Evolutionary conservation across 495 filamentous ascomycete species (phyloP), one percentile per base, ranked within the genome.

Genomic region (Hyaloscypha variabilis): DNA sequence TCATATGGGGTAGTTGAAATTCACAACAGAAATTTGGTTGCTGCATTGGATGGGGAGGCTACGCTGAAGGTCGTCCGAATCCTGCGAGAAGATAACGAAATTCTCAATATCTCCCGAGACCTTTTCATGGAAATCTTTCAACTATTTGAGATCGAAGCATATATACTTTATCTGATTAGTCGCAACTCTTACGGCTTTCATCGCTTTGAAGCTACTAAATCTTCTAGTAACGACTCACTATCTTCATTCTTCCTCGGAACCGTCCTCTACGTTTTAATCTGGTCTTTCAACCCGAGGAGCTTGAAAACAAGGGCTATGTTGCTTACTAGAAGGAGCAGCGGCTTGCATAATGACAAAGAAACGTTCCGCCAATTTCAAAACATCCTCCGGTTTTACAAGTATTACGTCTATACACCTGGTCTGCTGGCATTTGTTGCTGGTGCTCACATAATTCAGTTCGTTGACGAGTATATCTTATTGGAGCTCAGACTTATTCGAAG

Each of bases 31-130:
- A n/a, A n/a, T n/a, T n/a, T n/a, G n/a, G n/a, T n/a, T n/a, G n/a
- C n/a, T n/a, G n/a, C n/a, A n/a, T n/a, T n/a, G n/a, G 39, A 46
- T 19, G 39, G 39, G 51, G 51, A 54, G 51, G 51, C 51, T 8
- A 24, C 23, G 8, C 24, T 54, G 51, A 54, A 11, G 8, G 11
- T 54, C 23, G 51, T 54, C 24, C 11, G 24, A 24, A 54, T 54
- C 24, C 51, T 23, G 11, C 51, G 51, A 8, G 51, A 54, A 13
- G 51, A 54, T 24, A 24, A 54, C 23, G 51, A 54, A 23, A 54
- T 23, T 24, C 24, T 54, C 11, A 24, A 54, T 13, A 54, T 54
- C 23, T 54, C 51, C 23, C 8, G 24, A 24, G 51, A 13, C 11
- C 11, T 23, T 54, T 54, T 54, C 51, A 10, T 13, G 11, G 23